Base-by-base conservation (phyloP, 805 yeast species). In the Sungouiella blattae region DNA sequence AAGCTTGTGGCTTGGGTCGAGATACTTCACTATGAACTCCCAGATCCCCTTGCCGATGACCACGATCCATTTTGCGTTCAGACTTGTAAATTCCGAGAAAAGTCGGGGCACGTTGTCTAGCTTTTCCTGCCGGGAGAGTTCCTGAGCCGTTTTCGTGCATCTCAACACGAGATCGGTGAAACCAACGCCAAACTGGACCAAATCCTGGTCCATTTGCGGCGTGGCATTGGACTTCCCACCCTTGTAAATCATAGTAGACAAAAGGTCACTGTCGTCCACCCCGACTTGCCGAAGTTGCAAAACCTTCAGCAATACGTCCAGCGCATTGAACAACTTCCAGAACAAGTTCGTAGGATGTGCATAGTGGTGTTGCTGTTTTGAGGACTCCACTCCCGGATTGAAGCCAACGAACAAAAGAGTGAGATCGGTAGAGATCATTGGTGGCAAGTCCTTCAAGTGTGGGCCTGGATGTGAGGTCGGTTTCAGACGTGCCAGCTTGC, bases 11-110 rank as follows among this genome's bases (percentile, higher is more conserved):
- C 53, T 50, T 25, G 44, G 48, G 11, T 48, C 49, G 37, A 58
- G 35, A 41, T 50, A 64, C 42, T 62, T 67, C 33, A 73, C 65
- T 0, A 83, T 55, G 3, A 71, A 54, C 36, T 80, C 86, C 87
- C 87, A 83, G 5, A 83, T 80, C 0, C 87, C 87, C 46, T 81
- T 80, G 1, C 93, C 93, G 3, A 83, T 75, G 15, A 84, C 57
- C 22, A 83, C 79, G 0, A 80, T 59, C 22, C 63, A 59, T 18
- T 53, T 44, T 0, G 84, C 77, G 1, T 53, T 36, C 20, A 62
- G 41, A 1, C 24, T 29, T 2, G 52, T 51, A 28, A 84, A 57
- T 37, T 74, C 77, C 0, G 44, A 43, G 14, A 78, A 57, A 17
- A 84, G 58, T 25, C 71, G 43, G 0, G 78, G 78, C 0, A 77